Base-by-base conservation (phyloP, 495 filamentous ascomycete species). In the Evernia prunastri region DNA sequence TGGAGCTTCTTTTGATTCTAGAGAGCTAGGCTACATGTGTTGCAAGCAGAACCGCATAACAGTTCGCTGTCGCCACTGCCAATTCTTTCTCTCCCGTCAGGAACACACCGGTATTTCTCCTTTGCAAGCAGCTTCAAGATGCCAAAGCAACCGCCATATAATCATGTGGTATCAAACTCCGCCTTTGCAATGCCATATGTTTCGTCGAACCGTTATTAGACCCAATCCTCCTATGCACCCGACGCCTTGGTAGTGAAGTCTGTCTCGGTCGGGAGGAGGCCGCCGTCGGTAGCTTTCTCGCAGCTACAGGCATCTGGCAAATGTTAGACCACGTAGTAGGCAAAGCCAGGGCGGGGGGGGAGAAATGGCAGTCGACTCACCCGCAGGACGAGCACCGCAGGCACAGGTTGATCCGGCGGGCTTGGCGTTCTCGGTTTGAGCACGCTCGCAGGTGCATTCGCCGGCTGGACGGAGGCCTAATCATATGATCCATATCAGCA, bases 371-470 rank as follows among this genome's bases (percentile, higher is more conserved):
- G 13, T 43, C 4, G 20, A 29, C 61, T 53, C 17, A 51, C 63
- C 29, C 4, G 56, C 63, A 25, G 58, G 37, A 54, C 63, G 63
- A 7, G 37, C 78, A 39, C 92, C 92, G 74, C 92, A 96, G 27
- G 84, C 78, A 73, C 92, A 97, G 25, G 85, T 78, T 12, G 78
- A 73, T 27, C 84, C 84, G 13, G 77, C 66, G 18, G 84, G 77
- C 39, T 78, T 72, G 61, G 73, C 61, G 77, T 96, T 96, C 84
- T 96, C 92, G 25, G 76, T 78, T 5, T 74, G 71, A 7, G 90
- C 80, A 62, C 90, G 84, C 63, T 90, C 87, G 73, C 91, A 96
- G 51, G 86, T 96, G 76, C 92, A 96, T 70, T 87, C 74, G 65
- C 89, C 89, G 71, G 85, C 88, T 20, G 89, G 87, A 51, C 91